Conservation (phyloP, 768 basidiomycete genomes). For the Mycena galericulata region DNA sequence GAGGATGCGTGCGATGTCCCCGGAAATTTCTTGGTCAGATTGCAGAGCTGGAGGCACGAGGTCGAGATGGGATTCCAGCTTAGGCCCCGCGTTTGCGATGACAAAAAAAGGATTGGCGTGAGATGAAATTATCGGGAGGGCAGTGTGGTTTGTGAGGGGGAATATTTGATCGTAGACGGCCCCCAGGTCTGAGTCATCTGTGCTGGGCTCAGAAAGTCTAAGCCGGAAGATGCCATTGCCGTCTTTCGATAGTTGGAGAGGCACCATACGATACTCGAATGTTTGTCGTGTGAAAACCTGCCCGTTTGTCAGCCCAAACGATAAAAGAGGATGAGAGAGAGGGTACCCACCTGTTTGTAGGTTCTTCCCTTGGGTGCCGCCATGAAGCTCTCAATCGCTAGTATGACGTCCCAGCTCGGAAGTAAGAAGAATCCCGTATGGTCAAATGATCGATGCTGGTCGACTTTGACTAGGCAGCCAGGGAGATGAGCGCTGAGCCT, state of each 20-base stretch:
- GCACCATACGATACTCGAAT: slow-evolving; percentile 20
- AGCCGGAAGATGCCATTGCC: not conserved
- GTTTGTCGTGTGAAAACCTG: slow-evolving; percentile 2
- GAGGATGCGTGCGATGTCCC: no score
- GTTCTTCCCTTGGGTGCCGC: slow-evolving; percentile 3
- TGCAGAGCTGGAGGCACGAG: not conserved
- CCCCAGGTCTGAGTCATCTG: no score
- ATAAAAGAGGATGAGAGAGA: not conserved
- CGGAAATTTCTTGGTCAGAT: not conserved
- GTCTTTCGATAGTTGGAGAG: slow-evolving; percentile 14
- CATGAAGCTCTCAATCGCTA: not conserved
- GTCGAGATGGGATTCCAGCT: not conserved
- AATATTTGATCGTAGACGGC: not conserved
- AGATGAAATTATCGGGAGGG: not conserved
- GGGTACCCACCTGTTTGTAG: slow-evolving; percentile 23
- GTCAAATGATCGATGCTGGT: slow-evolving; percentile 17
- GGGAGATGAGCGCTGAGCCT: not conserved
- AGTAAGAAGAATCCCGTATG: slow-evolving; percentile 18
- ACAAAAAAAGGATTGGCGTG: slow-evolving; percentile 8
- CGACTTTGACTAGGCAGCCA: slow-evolving; percentile 3
- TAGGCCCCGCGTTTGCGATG: slow-evolving; percentile 15
- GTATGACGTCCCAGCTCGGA: not conserved
- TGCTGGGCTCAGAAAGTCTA: not conserved
- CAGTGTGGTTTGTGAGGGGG: not conserved
- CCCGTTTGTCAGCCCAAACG: slow-evolving; percentile 2